phyloP scores from a whole-genome alignment of 352 stramenopile species.

The Globisporangium splendens region DNA sequence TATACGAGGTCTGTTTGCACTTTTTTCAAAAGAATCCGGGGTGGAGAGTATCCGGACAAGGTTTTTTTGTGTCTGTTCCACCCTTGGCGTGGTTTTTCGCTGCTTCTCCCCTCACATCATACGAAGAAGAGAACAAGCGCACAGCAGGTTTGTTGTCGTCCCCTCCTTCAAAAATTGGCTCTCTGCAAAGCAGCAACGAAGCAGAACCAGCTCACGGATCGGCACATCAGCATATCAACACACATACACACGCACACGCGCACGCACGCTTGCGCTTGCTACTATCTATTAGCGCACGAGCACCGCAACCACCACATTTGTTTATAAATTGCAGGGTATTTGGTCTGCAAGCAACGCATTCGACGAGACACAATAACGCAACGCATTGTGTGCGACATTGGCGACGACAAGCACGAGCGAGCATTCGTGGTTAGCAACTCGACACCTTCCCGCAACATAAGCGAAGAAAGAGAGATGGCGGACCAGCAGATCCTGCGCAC shows the following conservation, averaged over 20 bases:
- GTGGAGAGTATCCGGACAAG: not conserved
- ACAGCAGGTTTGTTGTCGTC: not conserved
- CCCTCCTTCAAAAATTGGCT: not conserved
- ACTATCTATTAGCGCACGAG: too few relatives aligned
- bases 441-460: too few relatives aligned
- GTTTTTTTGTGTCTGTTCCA: not conserved
- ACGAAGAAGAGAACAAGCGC: not conserved
- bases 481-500: constrained; percentile 52
- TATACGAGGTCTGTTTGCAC: too few relatives aligned
- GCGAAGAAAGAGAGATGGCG: constrained; percentile 28
- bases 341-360: not conserved
- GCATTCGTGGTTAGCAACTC: too few relatives aligned
- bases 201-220: not conserved
- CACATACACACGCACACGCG: not conserved
- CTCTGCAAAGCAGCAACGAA: not conserved
- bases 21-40: not conserved
- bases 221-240: not conserved
- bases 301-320: too few relatives aligned
- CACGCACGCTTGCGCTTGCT: not conserved
- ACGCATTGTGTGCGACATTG: too few relatives aligned
- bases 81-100: not conserved
- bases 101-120: too few relatives aligned
- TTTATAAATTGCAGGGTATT: too few relatives aligned
- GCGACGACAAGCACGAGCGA: too few relatives aligned
- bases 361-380: not conserved